Conservation (phyloP, 176 grass and related monocot species). For the Thinopyrum elongatum region DNA sequence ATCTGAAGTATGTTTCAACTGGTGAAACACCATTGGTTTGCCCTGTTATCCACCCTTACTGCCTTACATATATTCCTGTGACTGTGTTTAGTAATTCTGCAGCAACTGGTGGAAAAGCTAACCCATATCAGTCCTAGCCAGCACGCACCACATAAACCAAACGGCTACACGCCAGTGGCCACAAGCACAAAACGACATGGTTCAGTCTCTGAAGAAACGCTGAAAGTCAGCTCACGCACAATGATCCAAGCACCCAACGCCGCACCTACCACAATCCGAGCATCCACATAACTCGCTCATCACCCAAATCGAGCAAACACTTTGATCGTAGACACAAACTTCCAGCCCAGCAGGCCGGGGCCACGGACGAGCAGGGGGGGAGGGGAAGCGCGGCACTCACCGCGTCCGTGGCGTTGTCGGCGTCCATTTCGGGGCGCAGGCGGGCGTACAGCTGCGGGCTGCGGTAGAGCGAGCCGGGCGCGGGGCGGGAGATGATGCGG, state of each 20-base stretch:
- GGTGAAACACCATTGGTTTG: constrained; percentile 16
- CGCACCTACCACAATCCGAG: neutral
- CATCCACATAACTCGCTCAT: neutral
- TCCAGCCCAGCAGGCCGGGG: neutral
- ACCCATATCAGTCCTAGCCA: constrained; percentile 32
- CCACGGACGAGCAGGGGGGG: neutral
- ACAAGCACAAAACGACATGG: neutral
- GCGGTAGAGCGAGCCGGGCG: constrained; percentile 77
- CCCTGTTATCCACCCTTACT: constrained; percentile 10
- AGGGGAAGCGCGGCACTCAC: constrained; percentile 33
- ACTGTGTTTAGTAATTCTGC: constrained; percentile 1
- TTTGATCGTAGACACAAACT: neutral
- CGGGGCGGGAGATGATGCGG: constrained; percentile 73
- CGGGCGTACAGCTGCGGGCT: constrained; percentile 85
- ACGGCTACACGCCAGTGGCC: constrained; percentile 4
- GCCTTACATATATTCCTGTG: neutral
- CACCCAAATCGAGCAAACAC: constrained; percentile 5
- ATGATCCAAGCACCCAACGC: neutral
- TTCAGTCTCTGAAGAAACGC: neutral
- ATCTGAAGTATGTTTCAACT: constrained; percentile 32
- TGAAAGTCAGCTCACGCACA: neutral
- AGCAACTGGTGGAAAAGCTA: constrained; percentile 21
- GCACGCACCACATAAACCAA: constrained; percentile 30
- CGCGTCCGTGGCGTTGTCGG: constrained; percentile 89
- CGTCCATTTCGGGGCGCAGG: constrained; percentile 74